Evolutionary conservation across 768 basidiomycete genomes (phyloP).

Genomic region (Brasilioporus rufonigricans): DNA sequence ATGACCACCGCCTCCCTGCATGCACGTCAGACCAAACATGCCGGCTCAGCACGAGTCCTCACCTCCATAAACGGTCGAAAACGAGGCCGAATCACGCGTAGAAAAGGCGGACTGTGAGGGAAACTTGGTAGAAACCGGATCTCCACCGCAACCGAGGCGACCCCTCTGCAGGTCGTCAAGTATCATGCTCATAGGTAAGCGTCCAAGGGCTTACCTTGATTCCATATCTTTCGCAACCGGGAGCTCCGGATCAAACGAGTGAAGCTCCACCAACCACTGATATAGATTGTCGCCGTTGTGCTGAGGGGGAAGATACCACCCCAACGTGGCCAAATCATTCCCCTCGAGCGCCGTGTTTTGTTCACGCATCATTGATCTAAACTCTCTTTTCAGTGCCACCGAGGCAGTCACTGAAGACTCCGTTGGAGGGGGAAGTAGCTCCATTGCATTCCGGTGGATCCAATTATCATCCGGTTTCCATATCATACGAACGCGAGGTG

Average conservation of each 20-base stretch:
- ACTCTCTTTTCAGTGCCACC: constrained; percentile 58
- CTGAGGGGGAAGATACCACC: constrained; percentile 73
- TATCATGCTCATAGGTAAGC: neutral
- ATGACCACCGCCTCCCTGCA: constrained; percentile 63
- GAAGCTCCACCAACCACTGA: constrained; percentile 73
- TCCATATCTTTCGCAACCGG: constrained; percentile 63
- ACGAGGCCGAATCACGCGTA: constrained; percentile 70
- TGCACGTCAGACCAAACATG: neutral
- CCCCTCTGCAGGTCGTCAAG: constrained; percentile 33
- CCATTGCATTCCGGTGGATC: constrained; percentile 41
- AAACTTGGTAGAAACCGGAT: constrained; percentile 66
- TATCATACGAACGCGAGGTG: constrained; percentile 23
- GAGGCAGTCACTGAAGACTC: constrained; percentile 54
- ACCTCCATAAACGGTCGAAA: constrained; percentile 64
- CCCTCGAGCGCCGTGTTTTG: constrained; percentile 48
- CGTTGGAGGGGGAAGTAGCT: constrained; percentile 58
- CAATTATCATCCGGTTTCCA: constrained; percentile 56
- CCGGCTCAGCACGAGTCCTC: neutral
- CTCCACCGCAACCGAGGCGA: constrained; percentile 71
- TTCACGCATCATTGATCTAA: constrained; percentile 58
- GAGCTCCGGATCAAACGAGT: constrained; percentile 60
- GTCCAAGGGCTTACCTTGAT: constrained; percentile 35
- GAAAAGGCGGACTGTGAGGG: constrained; percentile 72
- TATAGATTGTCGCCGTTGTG: constrained; percentile 65
- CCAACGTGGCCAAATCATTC: constrained; percentile 43